phyloP scores from a whole-genome alignment of 176 grass and related monocot genomes.

The Aegilops umbellulata region DNA sequence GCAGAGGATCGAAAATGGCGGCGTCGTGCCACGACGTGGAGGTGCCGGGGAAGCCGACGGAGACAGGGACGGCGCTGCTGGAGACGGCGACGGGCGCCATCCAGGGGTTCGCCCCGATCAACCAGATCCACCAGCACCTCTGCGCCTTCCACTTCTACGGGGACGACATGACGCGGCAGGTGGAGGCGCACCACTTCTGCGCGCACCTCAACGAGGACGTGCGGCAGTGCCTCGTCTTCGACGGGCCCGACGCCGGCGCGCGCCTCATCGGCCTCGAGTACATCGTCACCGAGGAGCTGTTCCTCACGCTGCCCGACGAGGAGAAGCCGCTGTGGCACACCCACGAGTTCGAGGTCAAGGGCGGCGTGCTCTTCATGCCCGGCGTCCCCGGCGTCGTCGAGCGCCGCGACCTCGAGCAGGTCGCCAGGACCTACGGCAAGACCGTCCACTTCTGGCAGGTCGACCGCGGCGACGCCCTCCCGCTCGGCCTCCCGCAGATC shows the following conservation, averaged over 20 bases:
- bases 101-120: constrained; percentile 69
- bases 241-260: constrained; percentile 46
- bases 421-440: constrained; percentile 79
- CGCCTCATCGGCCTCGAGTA: constrained; percentile 86
- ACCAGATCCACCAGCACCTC: constrained; percentile 79
- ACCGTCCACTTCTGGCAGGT: constrained; percentile 93
- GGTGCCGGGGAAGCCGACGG: constrained; percentile 64
- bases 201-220: constrained; percentile 76
- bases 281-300: constrained; percentile 49
- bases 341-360: constrained; percentile 87
- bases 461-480: constrained; percentile 73
- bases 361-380: constrained; percentile 70
- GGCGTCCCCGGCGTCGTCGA: constrained; percentile 54
- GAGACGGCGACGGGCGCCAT: constrained; percentile 74
- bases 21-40: constrained; percentile 42
- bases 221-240: constrained; percentile 85
- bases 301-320: constrained; percentile 72
- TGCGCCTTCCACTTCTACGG: constrained; percentile 96
- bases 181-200: constrained; percentile 93
- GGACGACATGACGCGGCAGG: constrained; percentile 77
- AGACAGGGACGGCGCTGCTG: constrained; percentile 56
- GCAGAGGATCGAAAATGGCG: neutral
- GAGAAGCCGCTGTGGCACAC: constrained; percentile 94
- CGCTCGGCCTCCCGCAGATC: constrained; percentile 64
- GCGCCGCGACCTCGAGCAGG: constrained; percentile 55